Conservation (phyloP, 192 early-diverging fungal species). For the Coemansia sp. region DNA sequence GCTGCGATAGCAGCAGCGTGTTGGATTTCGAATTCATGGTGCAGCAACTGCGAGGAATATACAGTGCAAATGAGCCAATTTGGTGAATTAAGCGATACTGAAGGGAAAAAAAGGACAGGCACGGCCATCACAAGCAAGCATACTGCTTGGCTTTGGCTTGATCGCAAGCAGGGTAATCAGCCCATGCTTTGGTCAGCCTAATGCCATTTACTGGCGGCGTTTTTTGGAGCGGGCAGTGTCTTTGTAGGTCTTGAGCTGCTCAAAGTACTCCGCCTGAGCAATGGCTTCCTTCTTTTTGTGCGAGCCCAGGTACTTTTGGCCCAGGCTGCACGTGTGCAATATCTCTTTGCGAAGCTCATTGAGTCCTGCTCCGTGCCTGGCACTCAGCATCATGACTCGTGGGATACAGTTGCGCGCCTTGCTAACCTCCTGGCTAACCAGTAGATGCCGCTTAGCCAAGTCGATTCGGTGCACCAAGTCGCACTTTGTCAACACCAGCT, state of each 20-base stretch:
- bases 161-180: background rate
- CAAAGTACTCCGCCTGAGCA: constrained; percentile 36
- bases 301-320: constrained; percentile 49
- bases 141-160: background rate
- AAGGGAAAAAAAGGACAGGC: background rate
- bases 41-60: background rate
- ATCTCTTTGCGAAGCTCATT: constrained; percentile 72
- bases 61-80: constrained; percentile 5
- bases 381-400: constrained; percentile 64
- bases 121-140: background rate
- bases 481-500: constrained; percentile 65
- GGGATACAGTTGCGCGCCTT: constrained; percentile 39
- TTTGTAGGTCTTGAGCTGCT: constrained; percentile 45
- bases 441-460: constrained; percentile 61
- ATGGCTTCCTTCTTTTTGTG: constrained; percentile 46
- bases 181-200: background rate
- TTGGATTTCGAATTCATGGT: background rate
- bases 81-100: background rate
- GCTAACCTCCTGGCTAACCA: constrained; percentile 51
- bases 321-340: constrained; percentile 53
- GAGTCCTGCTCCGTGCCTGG: constrained; percentile 58
- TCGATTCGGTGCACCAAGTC: constrained; percentile 63
- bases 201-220: constrained; percentile 10
- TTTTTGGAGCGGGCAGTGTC: constrained; percentile 33
- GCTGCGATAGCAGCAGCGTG: background rate